Evolutionary conservation across 2,329 filamentous ascomycete species (phyloP), one percentile per base, ranked within the genome.

Genomic region (Aspergillus sp.): DNA sequence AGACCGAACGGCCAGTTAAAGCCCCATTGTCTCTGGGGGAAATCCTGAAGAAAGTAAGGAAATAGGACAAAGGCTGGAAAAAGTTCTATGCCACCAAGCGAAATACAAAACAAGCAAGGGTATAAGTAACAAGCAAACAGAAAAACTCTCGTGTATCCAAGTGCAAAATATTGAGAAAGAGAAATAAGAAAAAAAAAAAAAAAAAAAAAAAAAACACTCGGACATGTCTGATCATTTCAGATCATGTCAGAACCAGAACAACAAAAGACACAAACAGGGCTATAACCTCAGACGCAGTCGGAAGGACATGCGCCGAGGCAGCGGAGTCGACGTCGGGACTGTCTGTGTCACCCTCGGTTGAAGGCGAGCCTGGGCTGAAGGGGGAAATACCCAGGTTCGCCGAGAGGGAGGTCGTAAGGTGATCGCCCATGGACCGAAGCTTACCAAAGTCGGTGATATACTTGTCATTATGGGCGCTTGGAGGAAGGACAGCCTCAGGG

Each of bases 401-500:
- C 1, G 54, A 63, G 8, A 71, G 59, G 7, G 63, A 55, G 3
- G 57, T 58, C 14, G 69, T 53, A 1, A 71, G 62, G 44, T 52
- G 61, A 27, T 72, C 68, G 3, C 69, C 69, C 67, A 68, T 70
- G 4, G 66, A 64, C 6, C 65, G 64, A 9, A 71, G 64, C 50
- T 63, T 66, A 59, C 57, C 60, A 59, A 70, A 68, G 61, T 68
- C 60, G 63, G 66, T 68, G 62, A 70, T 65, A 63, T 70, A 68
- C 58, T 66, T 64, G 41, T 64, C 48, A 52, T 63, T 63, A 51
- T 70, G 44, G 19, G 70, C 66, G 19, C 59, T 66, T 21, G 57
- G 61, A 11, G 69, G 67, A 9, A 72, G 60, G 2, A 70, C 67
- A 1, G 69, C 57, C 21, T 67, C 57, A 1, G 58, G 44, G 12